Evolutionary conservation across 2,329 filamentous ascomycete species (phyloP), one percentile per base, ranked within the genome.

Genomic region (Fusarium bactridioides): DNA sequence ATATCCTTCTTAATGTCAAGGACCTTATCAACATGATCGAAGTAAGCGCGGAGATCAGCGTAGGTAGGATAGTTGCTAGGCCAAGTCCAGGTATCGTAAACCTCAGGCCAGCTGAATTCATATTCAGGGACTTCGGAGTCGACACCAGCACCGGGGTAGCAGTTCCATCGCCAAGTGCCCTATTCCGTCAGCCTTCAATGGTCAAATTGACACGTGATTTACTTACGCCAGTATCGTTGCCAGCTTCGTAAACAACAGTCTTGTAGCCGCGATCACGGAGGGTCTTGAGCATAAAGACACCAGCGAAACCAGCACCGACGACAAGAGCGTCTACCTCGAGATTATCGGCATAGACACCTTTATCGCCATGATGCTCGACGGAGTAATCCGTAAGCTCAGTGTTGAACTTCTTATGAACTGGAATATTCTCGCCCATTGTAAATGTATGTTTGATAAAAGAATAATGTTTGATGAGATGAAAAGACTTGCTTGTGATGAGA

Each of bases 21-120:
- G 9, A 86, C 83, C 63, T 86, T 86, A 60, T 90, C 89, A 23
- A 89, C 85, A 55, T 89, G 86, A 21, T 89, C 84, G 74, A 91
- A 91, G 77, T 91, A 91, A 8, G 78, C 76, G 18, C 86, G 83
- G 2, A 91, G 81, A 48, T 91, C 86, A 29, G 82, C 69, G 29
- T 84, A 86, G 16, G 79, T 83, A 2, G 88, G 87, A 55, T 88
- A 90, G 63, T 85, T 85, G 67, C 78, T 84, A 0, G 82, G 80
- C 86, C 88, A 92, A 40, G 82, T 88, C 88, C 88, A 91, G 7
- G 85, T 85, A 77, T 88, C 82, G 76, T 81, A 87, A 2, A 85
- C 81, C 64, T 86, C 84, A 13, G 86, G 86, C 75, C 84, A 85
- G 3, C 83, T 86, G 60, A 86, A 85, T 70, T 89, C 83, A 66